Percentiles rank a stretch among this genome's conserved stretches.
Conservation (phyloP, 176 grass and related monocot species). For the Oryza brachyantha region DNA sequence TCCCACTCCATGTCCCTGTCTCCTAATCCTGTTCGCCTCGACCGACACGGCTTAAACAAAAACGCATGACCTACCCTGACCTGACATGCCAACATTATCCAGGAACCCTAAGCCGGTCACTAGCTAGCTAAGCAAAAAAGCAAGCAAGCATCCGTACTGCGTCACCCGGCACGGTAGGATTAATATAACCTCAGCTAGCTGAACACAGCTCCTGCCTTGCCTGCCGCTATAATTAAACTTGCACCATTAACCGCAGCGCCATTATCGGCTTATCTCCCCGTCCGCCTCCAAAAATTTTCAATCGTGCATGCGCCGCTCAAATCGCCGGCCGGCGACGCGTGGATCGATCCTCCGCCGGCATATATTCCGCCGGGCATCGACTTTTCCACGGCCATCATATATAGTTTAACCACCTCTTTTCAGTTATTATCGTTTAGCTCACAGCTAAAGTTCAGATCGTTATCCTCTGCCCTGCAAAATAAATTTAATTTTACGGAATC, state of each 20-base stretch:
- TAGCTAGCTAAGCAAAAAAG: neutral
- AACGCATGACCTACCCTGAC: neutral
- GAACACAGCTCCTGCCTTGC: neutral
- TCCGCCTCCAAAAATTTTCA: constrained; percentile 26
- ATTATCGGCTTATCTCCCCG: constrained; percentile 7
- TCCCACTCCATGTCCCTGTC: constrained; percentile 25
- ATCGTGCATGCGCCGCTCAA: constrained; percentile 2
- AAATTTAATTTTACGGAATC: too few species aligned
- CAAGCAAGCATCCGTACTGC: neutral
- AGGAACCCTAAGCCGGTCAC: neutral
- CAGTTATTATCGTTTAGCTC: neutral
- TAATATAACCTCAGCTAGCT: constrained; percentile 3
- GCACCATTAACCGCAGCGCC: too few species aligned
- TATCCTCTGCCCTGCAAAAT: too few species aligned
- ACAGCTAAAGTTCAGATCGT: neutral
- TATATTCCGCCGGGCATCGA: neutral
- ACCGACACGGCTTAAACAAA: constrained; percentile 42
- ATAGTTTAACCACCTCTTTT: neutral
- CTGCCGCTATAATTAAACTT: neutral
- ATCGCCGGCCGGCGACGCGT: constrained; percentile 17
- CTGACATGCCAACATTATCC: neutral
- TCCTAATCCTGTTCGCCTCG: constrained; percentile 14
- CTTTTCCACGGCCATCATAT: neutral
- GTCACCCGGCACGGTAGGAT: constrained; percentile 24
- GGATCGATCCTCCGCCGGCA: neutral